Evolutionary conservation across 192 early-diverging fungal species (phyloP).

Genomic region (Piromyces sp.): DNA sequence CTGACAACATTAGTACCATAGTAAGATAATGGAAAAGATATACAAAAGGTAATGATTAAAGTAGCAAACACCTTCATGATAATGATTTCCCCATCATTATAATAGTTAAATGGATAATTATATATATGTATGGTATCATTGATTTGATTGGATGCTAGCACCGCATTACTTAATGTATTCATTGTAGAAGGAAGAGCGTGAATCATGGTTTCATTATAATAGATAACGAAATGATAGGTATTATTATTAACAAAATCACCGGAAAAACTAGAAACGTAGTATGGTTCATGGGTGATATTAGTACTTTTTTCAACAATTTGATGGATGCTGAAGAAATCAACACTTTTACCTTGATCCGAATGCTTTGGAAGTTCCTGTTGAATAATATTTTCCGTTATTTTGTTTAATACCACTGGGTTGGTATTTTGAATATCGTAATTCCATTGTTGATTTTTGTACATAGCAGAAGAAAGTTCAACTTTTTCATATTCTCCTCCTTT

Average conservation of each 20-base stretch:
- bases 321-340: not conserved
- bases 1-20: no score
- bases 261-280: not conserved
- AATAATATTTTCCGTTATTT: not conserved
- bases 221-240: not conserved
- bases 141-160: no score
- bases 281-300: not conserved
- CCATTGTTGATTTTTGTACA: not conserved
- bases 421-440: not conserved
- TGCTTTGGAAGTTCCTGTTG: not conserved
- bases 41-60: no score
- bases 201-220: not conserved
- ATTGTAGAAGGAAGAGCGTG: not conserved
- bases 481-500: no score
- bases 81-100: no score
- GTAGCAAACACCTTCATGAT: no score
- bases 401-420: no score
- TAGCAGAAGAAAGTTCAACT: not conserved
- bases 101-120: no score
- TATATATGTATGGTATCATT: no score
- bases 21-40: no score
- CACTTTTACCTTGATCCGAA: not conserved
- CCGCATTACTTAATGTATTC: no score
- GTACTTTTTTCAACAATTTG: not conserved
- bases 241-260: not conserved